Evolutionary conservation across 495 filamentous ascomycete genomes (phyloP).

Genomic region (Neurospora terricola): DNA sequence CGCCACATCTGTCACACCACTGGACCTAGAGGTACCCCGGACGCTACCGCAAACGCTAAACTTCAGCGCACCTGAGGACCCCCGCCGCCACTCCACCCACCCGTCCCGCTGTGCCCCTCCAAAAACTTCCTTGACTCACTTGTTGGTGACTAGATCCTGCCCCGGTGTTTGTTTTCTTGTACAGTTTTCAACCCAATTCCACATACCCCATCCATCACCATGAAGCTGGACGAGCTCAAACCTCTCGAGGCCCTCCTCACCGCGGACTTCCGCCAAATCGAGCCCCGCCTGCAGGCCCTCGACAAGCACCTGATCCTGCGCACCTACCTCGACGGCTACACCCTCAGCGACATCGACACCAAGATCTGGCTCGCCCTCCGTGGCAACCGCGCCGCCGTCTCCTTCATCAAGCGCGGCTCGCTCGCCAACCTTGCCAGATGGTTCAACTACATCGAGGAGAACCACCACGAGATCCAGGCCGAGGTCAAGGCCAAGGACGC

Average conservation of each 20-base stretch:
- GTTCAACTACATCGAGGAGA: slow-evolving; percentile 80
- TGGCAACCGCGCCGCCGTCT: slow-evolving; percentile 73
- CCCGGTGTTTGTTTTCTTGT: background rate
- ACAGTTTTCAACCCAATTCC: background rate
- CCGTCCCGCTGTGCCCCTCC: slow-evolving; percentile 17
- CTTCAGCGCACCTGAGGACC: background rate
- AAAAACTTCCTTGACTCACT: slow-evolving; percentile 21
- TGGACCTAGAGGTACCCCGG: background rate
- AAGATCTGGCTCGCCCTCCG: slow-evolving; percentile 78
- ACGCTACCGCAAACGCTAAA: background rate
- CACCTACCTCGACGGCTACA: slow-evolving; percentile 77
- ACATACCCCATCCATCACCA: slow-evolving; percentile 6
- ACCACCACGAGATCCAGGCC: slow-evolving; percentile 56
- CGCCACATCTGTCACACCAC: background rate
- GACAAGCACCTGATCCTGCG: slow-evolving; percentile 81
- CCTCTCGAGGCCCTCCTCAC: slow-evolving; percentile 40
- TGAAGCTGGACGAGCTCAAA: slow-evolving; percentile 43
- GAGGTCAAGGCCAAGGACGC: slow-evolving; percentile 49
- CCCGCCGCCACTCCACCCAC: background rate
- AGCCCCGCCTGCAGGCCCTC: slow-evolving; percentile 63
- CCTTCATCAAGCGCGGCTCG: slow-evolving; percentile 66
- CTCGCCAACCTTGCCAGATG: slow-evolving; percentile 76
- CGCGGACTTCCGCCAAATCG: slow-evolving; percentile 70
- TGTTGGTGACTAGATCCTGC: background rate
- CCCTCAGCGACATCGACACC: slow-evolving; percentile 65